Evolutionary conservation across 169 alveolate genomes (phyloP).

Genomic region (Plasmodium gaboni): DNA sequence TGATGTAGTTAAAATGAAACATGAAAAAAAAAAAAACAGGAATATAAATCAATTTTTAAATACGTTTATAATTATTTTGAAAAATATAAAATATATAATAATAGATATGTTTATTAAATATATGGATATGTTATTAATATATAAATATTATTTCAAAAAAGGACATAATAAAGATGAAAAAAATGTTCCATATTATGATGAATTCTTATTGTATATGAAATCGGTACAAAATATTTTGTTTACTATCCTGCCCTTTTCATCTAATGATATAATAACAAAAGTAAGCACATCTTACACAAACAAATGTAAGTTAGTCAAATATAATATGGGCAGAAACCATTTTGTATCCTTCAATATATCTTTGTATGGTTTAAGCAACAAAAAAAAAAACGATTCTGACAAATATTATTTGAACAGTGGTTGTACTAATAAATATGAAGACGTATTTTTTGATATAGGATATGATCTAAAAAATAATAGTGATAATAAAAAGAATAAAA

Average conservation of each 20-base stretch:
- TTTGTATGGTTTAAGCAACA: background rate
- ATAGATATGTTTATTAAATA: slow-evolving; percentile 60
- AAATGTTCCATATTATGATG: slow-evolving; percentile 5
- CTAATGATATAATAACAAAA: slow-evolving; percentile 42
- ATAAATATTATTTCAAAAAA: slow-evolving; percentile 19
- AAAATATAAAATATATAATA: slow-evolving; percentile 41
- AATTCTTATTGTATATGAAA: slow-evolving; percentile 57
- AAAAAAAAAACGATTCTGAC: background rate
- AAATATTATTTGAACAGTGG: too few relatives aligned
- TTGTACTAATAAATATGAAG: too few relatives aligned
- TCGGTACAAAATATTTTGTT: slow-evolving; percentile 31
- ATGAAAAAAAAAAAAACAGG: background rate
- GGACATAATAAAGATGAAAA: background rate
- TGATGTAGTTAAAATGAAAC: background rate
- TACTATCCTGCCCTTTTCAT: slow-evolving; percentile 11
- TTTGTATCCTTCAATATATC: slow-evolving; percentile 15
- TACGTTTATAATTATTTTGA: slow-evolving; percentile 1
- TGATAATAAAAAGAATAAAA: background rate
- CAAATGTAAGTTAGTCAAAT: slow-evolving; percentile 4
- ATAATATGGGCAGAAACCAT: background rate
- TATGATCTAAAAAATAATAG: background rate
- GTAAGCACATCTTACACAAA: slow-evolving; percentile 1
- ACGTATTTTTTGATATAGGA: too few relatives aligned
- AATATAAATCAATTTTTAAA: background rate
- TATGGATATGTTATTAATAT: slow-evolving; percentile 31